A percentile compares a stretch with the other conserved stretches of the same genome.
Evolutionary conservation across 1,139 yeast species (phyloP).

Genomic region (Torulaspora pretoriensis): DNA sequence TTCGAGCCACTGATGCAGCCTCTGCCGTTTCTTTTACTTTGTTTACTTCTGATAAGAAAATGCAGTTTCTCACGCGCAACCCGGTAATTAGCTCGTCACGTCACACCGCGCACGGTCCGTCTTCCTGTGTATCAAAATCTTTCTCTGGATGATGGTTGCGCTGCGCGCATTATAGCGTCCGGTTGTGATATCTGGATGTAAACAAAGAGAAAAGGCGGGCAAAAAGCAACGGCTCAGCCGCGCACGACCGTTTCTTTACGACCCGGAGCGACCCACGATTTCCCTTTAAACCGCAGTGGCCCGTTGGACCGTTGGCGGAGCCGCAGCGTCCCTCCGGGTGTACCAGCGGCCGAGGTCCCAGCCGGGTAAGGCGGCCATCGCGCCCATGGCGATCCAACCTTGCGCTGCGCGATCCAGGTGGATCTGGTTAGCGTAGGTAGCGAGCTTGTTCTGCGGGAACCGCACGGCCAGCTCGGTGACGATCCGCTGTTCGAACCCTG

Average conservation of each 20-base stretch:
- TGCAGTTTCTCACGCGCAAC: too few species aligned
- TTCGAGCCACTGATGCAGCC: too few species aligned
- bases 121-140: too few species aligned
- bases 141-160: too few species aligned
- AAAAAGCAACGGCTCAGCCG: too few species aligned
- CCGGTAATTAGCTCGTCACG: too few species aligned
- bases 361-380: conserved; percentile 29
- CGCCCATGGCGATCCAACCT: conserved; percentile 30
- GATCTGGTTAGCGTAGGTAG: conserved; percentile 33
- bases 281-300: background rate
- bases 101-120: too few species aligned
- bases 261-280: background rate
- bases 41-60: too few species aligned
- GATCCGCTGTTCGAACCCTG: conserved; percentile 59
- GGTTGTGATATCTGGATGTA: background rate
- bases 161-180: too few species aligned
- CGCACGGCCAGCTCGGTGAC: conserved; percentile 45
- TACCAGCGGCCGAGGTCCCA: conserved; percentile 34
- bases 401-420: conserved; percentile 31
- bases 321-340: conserved; percentile 23
- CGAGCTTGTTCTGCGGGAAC: conserved; percentile 35
- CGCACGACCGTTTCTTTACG: background rate
- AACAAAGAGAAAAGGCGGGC: background rate
- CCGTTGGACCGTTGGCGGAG: background rate
- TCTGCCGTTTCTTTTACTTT: too few species aligned